A percentile compares a stretch with the other conserved stretches of the same genome.
Evolutionary conservation across 2,329 filamentous ascomycete genomes (phyloP).

Genomic region (Aspergillus spinulosporus): DNA sequence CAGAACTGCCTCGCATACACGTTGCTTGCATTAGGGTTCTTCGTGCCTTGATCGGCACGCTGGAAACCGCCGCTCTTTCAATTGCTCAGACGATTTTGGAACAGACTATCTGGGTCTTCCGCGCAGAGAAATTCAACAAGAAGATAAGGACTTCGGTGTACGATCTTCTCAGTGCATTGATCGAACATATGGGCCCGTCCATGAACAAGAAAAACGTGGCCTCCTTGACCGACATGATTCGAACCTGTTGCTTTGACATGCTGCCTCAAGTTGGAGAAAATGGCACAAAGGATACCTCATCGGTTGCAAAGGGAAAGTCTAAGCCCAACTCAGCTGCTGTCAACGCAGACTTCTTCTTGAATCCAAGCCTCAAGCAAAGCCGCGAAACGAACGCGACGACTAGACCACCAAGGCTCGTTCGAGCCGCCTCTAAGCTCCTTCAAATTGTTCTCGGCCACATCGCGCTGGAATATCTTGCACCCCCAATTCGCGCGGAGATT

Average conservation of each 20-base stretch:
- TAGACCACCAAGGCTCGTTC: conserved; percentile 47
- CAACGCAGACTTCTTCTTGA: conserved; percentile 74
- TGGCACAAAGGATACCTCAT: conserved; percentile 28
- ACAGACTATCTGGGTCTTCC: conserved; percentile 70
- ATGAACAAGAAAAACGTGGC: conserved; percentile 66
- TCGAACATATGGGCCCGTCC: conserved; percentile 64
- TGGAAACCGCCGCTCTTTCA: conserved; percentile 60
- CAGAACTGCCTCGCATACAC: conserved; percentile 72
- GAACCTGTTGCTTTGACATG: conserved; percentile 72
- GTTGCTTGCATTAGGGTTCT: conserved; percentile 67
- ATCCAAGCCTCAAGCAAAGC: conserved; percentile 41
- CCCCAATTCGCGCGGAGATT: conserved; percentile 70
- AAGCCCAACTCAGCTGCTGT: conserved; percentile 37
- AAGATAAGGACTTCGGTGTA: conserved; percentile 64
- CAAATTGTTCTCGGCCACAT: conserved; percentile 62
- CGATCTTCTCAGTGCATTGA: conserved; percentile 55
- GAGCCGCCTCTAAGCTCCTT: conserved; percentile 64
- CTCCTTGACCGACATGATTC: conserved; percentile 63
- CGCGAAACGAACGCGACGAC: conserved; percentile 22
- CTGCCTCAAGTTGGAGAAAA: conserved; percentile 52
- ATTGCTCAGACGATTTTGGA: conserved; percentile 67
- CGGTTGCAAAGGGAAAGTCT: conserved; percentile 44
- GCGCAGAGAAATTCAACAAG: conserved; percentile 50
- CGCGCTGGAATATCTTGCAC: conserved; percentile 67
- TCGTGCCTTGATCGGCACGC: conserved; percentile 56